Base-by-base conservation (phyloP, 805 yeast species). In the Kockiozyma suomiensis region DNA sequence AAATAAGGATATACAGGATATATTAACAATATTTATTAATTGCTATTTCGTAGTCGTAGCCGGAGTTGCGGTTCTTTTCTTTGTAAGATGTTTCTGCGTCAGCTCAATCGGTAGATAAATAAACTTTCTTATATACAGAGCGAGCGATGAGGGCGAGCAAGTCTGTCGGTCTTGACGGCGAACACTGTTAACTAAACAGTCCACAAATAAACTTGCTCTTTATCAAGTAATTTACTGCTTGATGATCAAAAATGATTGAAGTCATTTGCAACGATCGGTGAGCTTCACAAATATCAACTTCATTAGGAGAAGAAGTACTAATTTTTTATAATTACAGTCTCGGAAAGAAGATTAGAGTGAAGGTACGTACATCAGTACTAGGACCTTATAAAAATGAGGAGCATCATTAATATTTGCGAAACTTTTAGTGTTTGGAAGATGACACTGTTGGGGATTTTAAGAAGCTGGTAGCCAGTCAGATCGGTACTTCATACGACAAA, bases 371-470 rank as follows among this genome's bases (percentile, higher is more conserved):
- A 17, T 21, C 26, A 28, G 8, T 4, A 17, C 17, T n/a, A n/a
- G n/a, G n/a, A n/a, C n/a, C n/a, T n/a, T n/a, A n/a, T n/a, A n/a
- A n/a, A n/a, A n/a, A n/a, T n/a, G n/a, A n/a, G n/a, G n/a, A n/a
- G 7, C 26, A 26, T 32, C 3, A 6, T 13, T 2, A 13, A 28
- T 3, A 13, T 47, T n/a, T 5, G 17, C 2, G 33, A 48, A 8
- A 7, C 8, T 25, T 25, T 25, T 23, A 76, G 76, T 93, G 97
- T 66, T 79, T 93, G 2, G 87, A 86, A 1, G 85, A 86, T 7
- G 99, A 93, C 72, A 81, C 91, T 0, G 80, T 93, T 10, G 97
- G 94, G 1, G 98, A 94, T 70, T 87, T 94, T 74, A 93, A 94
- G 76, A 85, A 86, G 72, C 82, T 93, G 1, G 73, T 94, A 8